Conservation (phyloP, 2,329 filamentous ascomycete genomes). For the Allantophomopsis cytisporea region DNA sequence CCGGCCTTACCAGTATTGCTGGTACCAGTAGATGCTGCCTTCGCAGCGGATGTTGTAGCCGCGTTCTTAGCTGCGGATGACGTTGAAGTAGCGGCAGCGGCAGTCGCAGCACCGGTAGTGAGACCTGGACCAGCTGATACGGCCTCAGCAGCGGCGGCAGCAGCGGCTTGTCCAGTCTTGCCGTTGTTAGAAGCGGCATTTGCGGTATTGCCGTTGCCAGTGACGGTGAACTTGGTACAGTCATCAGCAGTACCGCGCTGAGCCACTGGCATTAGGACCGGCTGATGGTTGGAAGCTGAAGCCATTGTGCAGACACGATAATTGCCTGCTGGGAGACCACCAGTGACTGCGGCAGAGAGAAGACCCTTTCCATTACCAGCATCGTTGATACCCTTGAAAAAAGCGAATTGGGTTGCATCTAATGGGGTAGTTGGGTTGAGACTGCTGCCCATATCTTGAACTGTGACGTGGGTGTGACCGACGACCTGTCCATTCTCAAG, state of each 20-base stretch:
- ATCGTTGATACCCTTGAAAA: slow-evolving; percentile 29
- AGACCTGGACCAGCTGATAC: neutral
- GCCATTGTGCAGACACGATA: slow-evolving; percentile 30
- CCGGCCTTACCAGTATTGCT: neutral
- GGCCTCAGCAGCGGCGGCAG: neutral
- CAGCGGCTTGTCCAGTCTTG: neutral
- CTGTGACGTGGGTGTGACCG: slow-evolving; percentile 24
- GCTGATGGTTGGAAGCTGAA: slow-evolving; percentile 26
- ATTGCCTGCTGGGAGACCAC: slow-evolving; percentile 25
- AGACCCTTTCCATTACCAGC: slow-evolving; percentile 23
- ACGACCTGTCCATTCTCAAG: slow-evolving; percentile 18
- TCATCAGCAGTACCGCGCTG: slow-evolving; percentile 30
- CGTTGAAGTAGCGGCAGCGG: neutral
- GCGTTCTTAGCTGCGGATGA: neutral
- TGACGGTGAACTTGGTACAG: slow-evolving; percentile 27
- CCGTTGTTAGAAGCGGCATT: slow-evolving; percentile 1
- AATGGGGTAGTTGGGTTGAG: slow-evolving; percentile 16
- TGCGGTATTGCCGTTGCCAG: slow-evolving; percentile 1
- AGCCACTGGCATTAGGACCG: slow-evolving; percentile 27
- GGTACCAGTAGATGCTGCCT: neutral
- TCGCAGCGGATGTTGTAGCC: neutral
- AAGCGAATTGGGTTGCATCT: slow-evolving; percentile 20
- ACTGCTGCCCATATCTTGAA: slow-evolving; percentile 20
- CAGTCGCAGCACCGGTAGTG: neutral
- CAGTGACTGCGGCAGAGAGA: slow-evolving; percentile 21